Evolutionary conservation across 73 alveolate species (phyloP).

Genomic region (Tetrahymena thermophila): DNA sequence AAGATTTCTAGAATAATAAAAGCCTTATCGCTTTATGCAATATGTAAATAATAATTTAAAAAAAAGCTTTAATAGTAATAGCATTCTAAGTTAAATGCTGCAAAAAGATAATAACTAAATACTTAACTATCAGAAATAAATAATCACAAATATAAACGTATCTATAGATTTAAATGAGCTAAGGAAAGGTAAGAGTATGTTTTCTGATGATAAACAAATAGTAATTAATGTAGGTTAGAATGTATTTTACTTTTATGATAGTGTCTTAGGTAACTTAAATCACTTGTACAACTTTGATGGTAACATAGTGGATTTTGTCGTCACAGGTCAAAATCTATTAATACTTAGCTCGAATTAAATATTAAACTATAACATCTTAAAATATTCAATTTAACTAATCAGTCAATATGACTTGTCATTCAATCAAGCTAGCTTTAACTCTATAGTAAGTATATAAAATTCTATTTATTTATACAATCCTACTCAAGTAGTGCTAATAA

Average conservation of each 20-base stretch:
- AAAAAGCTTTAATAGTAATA: too few relatives aligned
- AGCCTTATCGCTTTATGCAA: not conserved
- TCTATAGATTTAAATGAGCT: not conserved
- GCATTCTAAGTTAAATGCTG: too few relatives aligned
- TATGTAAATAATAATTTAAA: too few relatives aligned
- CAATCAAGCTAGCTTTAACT: not conserved
- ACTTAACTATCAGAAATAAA: not conserved
- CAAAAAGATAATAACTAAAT: not conserved
- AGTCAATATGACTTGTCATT: not conserved
- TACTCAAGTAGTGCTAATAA: not conserved
- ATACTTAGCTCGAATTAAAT: not conserved
- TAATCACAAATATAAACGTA: not conserved
- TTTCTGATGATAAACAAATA: not conserved
- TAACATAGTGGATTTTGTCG: not conserved
- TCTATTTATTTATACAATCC: not conserved
- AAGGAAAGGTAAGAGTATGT: not conserved
- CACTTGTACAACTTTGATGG: not conserved
- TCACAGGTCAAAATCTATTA: not conserved
- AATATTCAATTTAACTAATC: not conserved
- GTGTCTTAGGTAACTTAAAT: not conserved
- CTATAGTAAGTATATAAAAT: not conserved
- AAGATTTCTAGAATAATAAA: not conserved
- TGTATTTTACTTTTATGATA: not conserved
- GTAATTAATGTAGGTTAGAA: not conserved
- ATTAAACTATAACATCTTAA: not conserved